phyloP scores from a whole-genome alignment of 768 basidiomycete species.

The Omphalotus guepiniiformis region DNA sequence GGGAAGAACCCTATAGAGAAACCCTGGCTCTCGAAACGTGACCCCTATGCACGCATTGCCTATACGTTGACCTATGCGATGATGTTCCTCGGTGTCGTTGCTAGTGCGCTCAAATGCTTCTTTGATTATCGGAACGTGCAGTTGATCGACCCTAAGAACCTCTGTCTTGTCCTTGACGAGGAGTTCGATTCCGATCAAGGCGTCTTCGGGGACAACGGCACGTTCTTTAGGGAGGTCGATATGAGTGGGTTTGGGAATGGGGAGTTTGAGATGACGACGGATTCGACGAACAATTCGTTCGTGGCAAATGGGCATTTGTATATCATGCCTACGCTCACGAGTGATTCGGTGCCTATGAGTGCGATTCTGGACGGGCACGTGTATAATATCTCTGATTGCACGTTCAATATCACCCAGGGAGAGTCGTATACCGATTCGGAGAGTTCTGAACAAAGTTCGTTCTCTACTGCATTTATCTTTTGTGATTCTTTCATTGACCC shows the following conservation, averaged over 20 bases:
- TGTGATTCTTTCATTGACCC: too few species aligned
- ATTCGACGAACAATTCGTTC: constrained; percentile 68
- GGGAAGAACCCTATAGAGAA: constrained; percentile 38
- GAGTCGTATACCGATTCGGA: constrained; percentile 40
- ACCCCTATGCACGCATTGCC: constrained; percentile 51
- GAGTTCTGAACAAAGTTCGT: too few species aligned
- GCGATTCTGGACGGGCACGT: constrained; percentile 66
- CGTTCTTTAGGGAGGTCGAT: constrained; percentile 76
- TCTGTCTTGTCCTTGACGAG: constrained; percentile 75
- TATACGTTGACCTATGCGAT: constrained; percentile 62
- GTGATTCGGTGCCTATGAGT: constrained; percentile 59
- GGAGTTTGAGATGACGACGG: constrained; percentile 86
- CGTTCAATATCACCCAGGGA: constrained; percentile 56
- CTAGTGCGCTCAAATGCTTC: constrained; percentile 51
- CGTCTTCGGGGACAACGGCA: constrained; percentile 57
- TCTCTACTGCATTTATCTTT: too few species aligned
- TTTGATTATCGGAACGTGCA: constrained; percentile 52
- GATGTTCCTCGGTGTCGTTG: constrained; percentile 53
- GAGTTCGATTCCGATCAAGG: constrained; percentile 59
- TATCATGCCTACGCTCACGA: constrained; percentile 83
- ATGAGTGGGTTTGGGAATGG: constrained; percentile 89
- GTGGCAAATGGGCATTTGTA: constrained; percentile 73
- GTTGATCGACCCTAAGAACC: constrained; percentile 33
- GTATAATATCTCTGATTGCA: constrained; percentile 85
- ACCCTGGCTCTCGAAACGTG: constrained; percentile 59